These are phyloP conservation scores for Diaporthe citrichinensis DNA, from an alignment of 2,329 filamentous ascomycete species.

Conservation along the genomic window DNA sequence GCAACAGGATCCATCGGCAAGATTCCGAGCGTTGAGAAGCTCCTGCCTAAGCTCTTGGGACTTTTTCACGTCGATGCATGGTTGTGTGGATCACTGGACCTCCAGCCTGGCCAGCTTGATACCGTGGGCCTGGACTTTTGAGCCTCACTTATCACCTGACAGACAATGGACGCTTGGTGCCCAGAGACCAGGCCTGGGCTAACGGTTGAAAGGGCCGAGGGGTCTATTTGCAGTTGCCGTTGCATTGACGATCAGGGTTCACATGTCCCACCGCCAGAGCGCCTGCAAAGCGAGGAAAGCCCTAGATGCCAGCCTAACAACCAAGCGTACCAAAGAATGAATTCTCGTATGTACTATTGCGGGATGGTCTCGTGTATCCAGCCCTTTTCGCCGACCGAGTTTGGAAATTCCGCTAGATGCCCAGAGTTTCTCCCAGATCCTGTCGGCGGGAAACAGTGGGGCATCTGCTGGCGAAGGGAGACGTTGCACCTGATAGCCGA, in stretches of 20 bases:
- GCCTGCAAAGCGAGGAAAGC: background rate
- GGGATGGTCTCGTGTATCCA: background rate
- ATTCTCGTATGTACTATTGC: background rate
- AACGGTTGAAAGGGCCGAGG: conserved; percentile 13
- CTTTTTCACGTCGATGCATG: background rate
- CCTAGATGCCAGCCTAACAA: background rate
- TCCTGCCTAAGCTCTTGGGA: background rate
- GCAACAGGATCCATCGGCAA: conserved; percentile 3
- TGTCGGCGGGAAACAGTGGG: conserved; percentile 13
- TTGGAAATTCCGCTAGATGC: conserved; percentile 10
- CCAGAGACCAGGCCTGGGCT: conserved; percentile 4
- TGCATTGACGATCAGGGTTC: conserved; percentile 33
- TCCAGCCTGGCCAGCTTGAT: background rate
- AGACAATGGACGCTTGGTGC: background rate
- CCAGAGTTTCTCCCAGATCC: background rate
- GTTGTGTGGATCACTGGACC: conserved; percentile 1
- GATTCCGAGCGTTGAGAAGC: background rate
- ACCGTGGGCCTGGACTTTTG: background rate
- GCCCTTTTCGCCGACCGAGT: background rate
- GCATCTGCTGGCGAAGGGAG: background rate
- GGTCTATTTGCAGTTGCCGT: background rate
- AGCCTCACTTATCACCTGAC: conserved; percentile 13
- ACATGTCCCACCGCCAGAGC: conserved; percentile 12
- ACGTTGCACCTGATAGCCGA: conserved; percentile 19
- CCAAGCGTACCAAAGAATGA: background rate